Evolutionary conservation across 106 monocot species (phyloP).

Genomic region (Hemerocallis citrina): DNA sequence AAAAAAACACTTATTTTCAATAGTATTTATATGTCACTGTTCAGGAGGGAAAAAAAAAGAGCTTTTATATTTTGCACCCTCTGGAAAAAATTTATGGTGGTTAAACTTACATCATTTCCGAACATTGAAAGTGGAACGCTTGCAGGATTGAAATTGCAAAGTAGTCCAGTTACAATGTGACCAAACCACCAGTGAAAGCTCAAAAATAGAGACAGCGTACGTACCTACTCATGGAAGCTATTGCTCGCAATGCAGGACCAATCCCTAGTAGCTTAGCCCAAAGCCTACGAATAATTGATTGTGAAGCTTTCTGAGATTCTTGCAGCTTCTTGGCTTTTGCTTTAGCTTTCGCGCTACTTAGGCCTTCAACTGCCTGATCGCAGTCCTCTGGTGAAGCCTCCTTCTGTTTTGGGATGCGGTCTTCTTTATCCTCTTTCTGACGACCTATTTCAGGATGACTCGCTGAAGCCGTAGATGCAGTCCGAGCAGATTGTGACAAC

Average conservation of each 20-base stretch:
- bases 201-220: constrained; percentile 2
- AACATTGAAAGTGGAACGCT: no score
- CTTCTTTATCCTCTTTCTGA: constrained; percentile 23
- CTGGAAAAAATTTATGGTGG: no score
- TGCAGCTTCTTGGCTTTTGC: constrained; percentile 71
- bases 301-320: constrained; percentile 42
- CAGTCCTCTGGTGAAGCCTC: constrained; percentile 95
- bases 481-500: constrained; percentile 34
- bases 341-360: constrained; percentile 87
- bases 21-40: no score
- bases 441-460: constrained; percentile 29
- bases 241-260: constrained; percentile 56
- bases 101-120: no score
- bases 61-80: no score
- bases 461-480: constrained; percentile 51
- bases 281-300: constrained; percentile 29
- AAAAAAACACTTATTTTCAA: no score
- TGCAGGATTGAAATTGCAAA: no score
- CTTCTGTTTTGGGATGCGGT: constrained; percentile 47
- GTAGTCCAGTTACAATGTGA: no score
- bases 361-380: constrained; percentile 95
- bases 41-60: no score
- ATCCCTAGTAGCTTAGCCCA: constrained; percentile 62
- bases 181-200: neutral
- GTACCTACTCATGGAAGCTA: constrained; percentile 78